phyloP scores from a whole-genome alignment of 306 rosid genomes.

The Glycine latifolia region DNA sequence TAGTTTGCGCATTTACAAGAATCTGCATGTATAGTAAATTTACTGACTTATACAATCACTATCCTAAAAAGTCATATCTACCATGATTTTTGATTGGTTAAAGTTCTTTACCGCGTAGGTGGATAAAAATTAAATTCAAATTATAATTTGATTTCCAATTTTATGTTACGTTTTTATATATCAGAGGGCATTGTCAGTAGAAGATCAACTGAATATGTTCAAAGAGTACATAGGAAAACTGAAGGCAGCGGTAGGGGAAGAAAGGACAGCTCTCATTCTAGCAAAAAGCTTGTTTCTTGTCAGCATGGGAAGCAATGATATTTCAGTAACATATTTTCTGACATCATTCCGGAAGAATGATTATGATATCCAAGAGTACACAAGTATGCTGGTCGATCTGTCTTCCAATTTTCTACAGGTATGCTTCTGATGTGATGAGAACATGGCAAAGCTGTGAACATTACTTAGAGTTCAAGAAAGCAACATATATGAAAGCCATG shows the following conservation, averaged over 20 bases:
- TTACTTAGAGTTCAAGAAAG: slow-evolving; percentile 7
- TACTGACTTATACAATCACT: too few relatives aligned
- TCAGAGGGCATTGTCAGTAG: slow-evolving; percentile 40
- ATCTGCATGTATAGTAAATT: too few relatives aligned
- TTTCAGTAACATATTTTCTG: slow-evolving; percentile 37
- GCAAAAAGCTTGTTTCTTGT: slow-evolving; percentile 8
- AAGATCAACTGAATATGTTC: slow-evolving; percentile 48
- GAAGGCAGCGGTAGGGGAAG: slow-evolving; percentile 39
- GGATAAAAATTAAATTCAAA: too few relatives aligned
- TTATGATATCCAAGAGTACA: slow-evolving; percentile 31
- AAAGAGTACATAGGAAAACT: slow-evolving; percentile 44
- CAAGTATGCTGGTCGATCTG: slow-evolving; percentile 2
- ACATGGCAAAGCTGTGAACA: neutral
- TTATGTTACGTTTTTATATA: neutral
- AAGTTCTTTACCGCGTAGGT: too few relatives aligned
- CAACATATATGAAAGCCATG: neutral
- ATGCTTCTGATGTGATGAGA: neutral
- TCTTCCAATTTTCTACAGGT: slow-evolving; percentile 42
- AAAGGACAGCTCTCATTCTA: slow-evolving; percentile 29
- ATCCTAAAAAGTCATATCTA: too few relatives aligned
- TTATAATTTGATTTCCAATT: neutral
- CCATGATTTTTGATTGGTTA: too few relatives aligned
- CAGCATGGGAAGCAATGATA: slow-evolving; percentile 47
- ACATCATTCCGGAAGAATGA: slow-evolving; percentile 27
- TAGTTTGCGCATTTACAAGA: too few relatives aligned